phyloP scores from a whole-genome alignment of 306 rosid species.

The Abrus precatorius region DNA sequence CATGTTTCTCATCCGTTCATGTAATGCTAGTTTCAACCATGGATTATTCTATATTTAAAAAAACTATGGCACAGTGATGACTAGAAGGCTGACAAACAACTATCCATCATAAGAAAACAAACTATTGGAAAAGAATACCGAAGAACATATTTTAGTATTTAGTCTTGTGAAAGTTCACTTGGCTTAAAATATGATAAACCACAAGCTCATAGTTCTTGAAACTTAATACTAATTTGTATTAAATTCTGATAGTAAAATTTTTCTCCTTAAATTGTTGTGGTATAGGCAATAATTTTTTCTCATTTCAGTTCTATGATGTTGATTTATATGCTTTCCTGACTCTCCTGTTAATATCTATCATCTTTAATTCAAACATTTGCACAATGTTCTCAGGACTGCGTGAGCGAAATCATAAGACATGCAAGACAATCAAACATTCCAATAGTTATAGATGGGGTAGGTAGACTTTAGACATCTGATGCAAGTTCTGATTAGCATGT shows the following conservation, averaged over 20 bases:
- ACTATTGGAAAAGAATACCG: background rate
- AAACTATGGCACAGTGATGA: background rate
- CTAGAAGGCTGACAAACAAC: background rate
- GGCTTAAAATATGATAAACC: slow-evolving; percentile 2
- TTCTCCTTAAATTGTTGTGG: background rate
- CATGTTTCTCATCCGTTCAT: background rate
- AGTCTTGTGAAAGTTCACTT: slow-evolving; percentile 5
- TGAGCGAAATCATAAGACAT: slow-evolving; percentile 74
- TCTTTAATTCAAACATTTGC: slow-evolving; percentile 44
- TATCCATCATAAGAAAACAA: background rate
- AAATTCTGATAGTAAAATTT: slow-evolving; percentile 1
- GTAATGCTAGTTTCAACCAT: slow-evolving; percentile 14
- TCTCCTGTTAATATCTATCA: slow-evolving; percentile 25
- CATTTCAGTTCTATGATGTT: slow-evolving; percentile 21
- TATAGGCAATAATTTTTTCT: background rate
- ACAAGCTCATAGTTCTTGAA: background rate
- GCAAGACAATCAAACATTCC: slow-evolving; percentile 81
- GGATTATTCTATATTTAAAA: too few species aligned
- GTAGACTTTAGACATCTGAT: slow-evolving; percentile 43
- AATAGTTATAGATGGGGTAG: slow-evolving; percentile 89
- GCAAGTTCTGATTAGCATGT: slow-evolving; percentile 4
- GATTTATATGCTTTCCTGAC: background rate
- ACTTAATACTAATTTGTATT: slow-evolving; percentile 4
- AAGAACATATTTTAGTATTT: background rate
- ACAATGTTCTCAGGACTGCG: slow-evolving; percentile 69